Percentiles rank a stretch among this genome's conserved stretches.
These are phyloP conservation scores for Peronosclerospora sorghi DNA, from an alignment of 352 stramenopile genomes.

Conservation along the genomic window DNA sequence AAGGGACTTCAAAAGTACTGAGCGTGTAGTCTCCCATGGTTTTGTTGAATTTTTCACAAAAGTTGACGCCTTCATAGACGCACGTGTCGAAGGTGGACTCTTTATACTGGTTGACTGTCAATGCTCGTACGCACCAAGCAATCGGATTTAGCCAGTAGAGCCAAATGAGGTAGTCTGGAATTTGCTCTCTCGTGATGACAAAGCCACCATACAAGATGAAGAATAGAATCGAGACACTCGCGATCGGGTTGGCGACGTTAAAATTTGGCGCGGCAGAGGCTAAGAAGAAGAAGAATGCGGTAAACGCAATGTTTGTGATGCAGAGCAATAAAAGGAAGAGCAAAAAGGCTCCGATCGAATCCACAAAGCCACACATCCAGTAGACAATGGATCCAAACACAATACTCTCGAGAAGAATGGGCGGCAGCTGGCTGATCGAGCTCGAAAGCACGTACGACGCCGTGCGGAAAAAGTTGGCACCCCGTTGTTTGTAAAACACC, in stretches of 20 bases:
- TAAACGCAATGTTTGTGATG: slow-evolving; percentile 5
- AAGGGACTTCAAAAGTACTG: slow-evolving; percentile 9
- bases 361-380: slow-evolving; percentile 19
- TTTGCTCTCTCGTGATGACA: slow-evolving; percentile 12
- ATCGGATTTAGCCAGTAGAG: slow-evolving; percentile 15
- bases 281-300: slow-evolving; percentile 12
- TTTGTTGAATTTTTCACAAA: slow-evolving; percentile 13
- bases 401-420: slow-evolving; percentile 6
- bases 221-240: neutral
- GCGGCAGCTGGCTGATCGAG: slow-evolving; percentile 5
- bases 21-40: slow-evolving; percentile 12
- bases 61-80: slow-evolving; percentile 17
- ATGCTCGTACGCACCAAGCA: slow-evolving; percentile 7
- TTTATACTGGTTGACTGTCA: slow-evolving; percentile 19
- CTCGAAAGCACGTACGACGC: slow-evolving; percentile 10
- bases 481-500: slow-evolving; percentile 15
- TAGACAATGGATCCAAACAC: slow-evolving; percentile 9
- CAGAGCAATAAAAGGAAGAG: slow-evolving; percentile 8
- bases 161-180: slow-evolving; percentile 13
- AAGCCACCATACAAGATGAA: slow-evolving; percentile 11
- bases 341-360: slow-evolving; percentile 4
- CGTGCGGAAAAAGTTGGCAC: slow-evolving; percentile 11
- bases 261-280: slow-evolving; percentile 6
- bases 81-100: slow-evolving; percentile 14
- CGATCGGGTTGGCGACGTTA: slow-evolving; percentile 6